Evolutionary conservation across 2,329 filamentous ascomycete species (phyloP).

Genomic region (Blumeria graminis): DNA sequence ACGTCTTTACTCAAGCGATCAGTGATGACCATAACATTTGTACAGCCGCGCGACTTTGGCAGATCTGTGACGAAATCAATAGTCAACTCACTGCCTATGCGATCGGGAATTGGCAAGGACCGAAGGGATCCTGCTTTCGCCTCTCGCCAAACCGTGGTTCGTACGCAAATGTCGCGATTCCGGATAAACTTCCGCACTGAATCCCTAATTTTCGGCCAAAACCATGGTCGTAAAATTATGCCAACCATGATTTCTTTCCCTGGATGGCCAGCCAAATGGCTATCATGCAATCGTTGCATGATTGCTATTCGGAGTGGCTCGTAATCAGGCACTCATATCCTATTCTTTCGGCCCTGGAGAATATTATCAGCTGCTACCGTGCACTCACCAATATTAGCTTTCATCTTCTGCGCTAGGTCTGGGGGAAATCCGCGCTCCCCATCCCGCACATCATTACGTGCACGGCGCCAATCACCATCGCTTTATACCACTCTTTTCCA

Average conservation of each 20-base stretch:
- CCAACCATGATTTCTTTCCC: background rate
- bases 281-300: too few relatives aligned
- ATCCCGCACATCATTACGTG: background rate
- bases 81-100: background rate
- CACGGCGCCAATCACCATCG: background rate
- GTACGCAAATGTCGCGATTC: background rate
- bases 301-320: too few relatives aligned
- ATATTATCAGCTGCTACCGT: too few relatives aligned
- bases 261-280: too few relatives aligned
- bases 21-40: background rate
- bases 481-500: background rate
- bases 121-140: background rate
- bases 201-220: background rate
- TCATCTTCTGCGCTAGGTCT: too few relatives aligned
- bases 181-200: background rate
- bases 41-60: background rate
- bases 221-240: background rate
- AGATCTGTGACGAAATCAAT: slow-evolving; percentile 1
- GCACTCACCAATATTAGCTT: too few relatives aligned
- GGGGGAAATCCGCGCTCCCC: too few relatives aligned
- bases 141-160: background rate
- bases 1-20: background rate
- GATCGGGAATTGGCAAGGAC: background rate
- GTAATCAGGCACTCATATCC: too few relatives aligned
- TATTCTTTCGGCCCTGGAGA: too few relatives aligned